phyloP scores from a whole-genome alignment of 2,329 filamentous ascomycete species.

The Tolypocladium amazonense region DNA sequence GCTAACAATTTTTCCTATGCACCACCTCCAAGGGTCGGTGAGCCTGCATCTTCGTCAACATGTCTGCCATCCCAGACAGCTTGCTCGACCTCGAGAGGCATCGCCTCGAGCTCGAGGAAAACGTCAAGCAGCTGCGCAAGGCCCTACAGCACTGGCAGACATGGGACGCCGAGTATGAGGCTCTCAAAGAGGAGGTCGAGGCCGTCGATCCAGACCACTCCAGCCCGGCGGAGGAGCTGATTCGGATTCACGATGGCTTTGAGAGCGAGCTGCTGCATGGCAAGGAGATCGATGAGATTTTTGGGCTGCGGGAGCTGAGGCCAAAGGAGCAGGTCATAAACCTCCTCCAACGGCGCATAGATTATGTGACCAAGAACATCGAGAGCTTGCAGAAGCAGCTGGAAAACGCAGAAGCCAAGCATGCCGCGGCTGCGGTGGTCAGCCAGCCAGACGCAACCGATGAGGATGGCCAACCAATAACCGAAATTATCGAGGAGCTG shows the following conservation, averaged over 20 bases:
- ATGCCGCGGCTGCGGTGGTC: slow-evolving; percentile 51
- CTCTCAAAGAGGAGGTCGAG: slow-evolving; percentile 71
- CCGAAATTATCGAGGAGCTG: slow-evolving; percentile 84
- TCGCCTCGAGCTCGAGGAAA: slow-evolving; percentile 63
- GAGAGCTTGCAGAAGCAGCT: slow-evolving; percentile 64
- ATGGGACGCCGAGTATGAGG: slow-evolving; percentile 87
- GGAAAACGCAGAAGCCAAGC: slow-evolving; percentile 55
- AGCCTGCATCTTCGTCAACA: slow-evolving; percentile 11
- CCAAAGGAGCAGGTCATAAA: slow-evolving; percentile 43
- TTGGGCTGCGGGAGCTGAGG: slow-evolving; percentile 17
- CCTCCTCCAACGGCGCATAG: slow-evolving; percentile 58
- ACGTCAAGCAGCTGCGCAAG: slow-evolving; percentile 57
- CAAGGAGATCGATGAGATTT: slow-evolving; percentile 41
- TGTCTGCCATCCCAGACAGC: slow-evolving; percentile 34
- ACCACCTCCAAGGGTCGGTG: background rate
- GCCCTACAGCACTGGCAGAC: slow-evolving; percentile 80
- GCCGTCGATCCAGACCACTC: slow-evolving; percentile 34
- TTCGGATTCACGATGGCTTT: slow-evolving; percentile 46
- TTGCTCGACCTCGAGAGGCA: slow-evolving; percentile 65
- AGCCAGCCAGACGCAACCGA: slow-evolving; percentile 51
- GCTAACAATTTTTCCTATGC: background rate
- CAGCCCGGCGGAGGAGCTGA: slow-evolving; percentile 37
- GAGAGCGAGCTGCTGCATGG: slow-evolving; percentile 52
- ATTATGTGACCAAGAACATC: slow-evolving; percentile 82
- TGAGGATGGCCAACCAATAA: slow-evolving; percentile 65